Conservation (phyloP, 345 rosid species). For the Streptanthus diversifolius region DNA sequence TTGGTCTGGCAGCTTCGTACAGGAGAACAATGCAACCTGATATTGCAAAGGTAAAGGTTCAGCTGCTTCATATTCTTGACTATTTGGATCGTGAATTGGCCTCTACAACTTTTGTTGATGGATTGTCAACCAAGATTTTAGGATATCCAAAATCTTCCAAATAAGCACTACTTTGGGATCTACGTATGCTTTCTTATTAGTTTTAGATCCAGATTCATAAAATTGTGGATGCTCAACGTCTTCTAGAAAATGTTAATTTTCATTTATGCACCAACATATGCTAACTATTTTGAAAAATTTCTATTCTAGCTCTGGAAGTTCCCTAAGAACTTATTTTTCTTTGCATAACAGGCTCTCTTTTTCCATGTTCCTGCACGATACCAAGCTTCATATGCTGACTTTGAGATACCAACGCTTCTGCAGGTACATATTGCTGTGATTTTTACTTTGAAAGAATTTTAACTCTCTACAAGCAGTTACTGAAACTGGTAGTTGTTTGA, state of each 20-base stretch:
- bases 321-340: constrained; percentile 22
- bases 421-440: constrained; percentile 55
- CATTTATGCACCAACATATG: neutral
- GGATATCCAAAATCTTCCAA: constrained; percentile 1
- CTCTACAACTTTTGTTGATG: neutral
- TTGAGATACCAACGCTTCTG: constrained; percentile 85
- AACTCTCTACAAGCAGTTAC: constrained; percentile 5
- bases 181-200: constrained; percentile 5
- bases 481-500: neutral
- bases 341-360: constrained; percentile 67
- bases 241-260: neutral
- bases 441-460: neutral
- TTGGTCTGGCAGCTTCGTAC: constrained; percentile 94
- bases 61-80: constrained; percentile 14
- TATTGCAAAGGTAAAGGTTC: constrained; percentile 64
- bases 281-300: neutral
- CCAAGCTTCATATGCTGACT: constrained; percentile 74
- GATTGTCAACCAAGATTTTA: constrained; percentile 9
- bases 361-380: constrained; percentile 85
- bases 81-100: constrained; percentile 17
- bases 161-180: neutral
- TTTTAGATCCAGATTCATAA: neutral
- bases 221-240: constrained; percentile 15
- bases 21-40: constrained; percentile 93
- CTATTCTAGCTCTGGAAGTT: neutral